Evolutionary conservation across 1,284 basidiomycete species (phyloP).

Genomic region (Cutaneotrichosporon daszewskae): DNA sequence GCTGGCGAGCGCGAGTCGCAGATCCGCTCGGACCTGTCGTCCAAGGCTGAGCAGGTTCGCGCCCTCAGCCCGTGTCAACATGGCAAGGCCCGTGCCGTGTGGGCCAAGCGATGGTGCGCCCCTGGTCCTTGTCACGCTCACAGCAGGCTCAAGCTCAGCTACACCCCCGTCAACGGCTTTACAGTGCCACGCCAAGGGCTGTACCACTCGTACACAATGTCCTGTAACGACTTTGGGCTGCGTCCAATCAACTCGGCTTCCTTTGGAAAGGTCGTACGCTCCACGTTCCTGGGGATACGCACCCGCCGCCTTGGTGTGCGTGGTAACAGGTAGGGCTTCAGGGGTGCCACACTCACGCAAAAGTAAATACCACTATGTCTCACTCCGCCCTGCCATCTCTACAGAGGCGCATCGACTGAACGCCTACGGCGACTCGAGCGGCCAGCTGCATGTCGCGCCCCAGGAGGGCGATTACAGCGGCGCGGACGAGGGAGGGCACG

Average conservation of each 20-base stretch:
- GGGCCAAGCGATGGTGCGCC: conserved; percentile 42
- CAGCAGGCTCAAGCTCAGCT: conserved; percentile 35
- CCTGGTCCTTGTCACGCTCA: neutral
- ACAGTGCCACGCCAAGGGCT: conserved; percentile 71
- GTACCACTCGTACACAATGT: conserved; percentile 82
- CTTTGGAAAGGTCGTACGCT: conserved; percentile 83
- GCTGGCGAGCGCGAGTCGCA: conserved; percentile 27
- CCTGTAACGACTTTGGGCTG: conserved; percentile 54
- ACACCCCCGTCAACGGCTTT: conserved; percentile 23
- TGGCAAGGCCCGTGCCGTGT: conserved; percentile 33
- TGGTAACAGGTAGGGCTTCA: conserved; percentile 58
- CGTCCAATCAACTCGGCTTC: conserved; percentile 85
- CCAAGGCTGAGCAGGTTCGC: conserved; percentile 16
- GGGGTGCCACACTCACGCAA: conserved; percentile 6
- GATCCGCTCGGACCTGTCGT: conserved; percentile 24
- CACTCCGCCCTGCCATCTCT: conserved; percentile 73
- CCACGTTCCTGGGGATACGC: conserved; percentile 89
- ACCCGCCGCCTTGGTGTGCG: conserved; percentile 82
- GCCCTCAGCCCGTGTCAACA: conserved; percentile 24
- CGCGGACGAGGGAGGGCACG: conserved; percentile 15
- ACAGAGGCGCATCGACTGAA: conserved; percentile 84
- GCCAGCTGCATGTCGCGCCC: conserved; percentile 20
- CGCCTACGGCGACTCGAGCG: conserved; percentile 60
- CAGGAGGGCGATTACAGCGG: conserved; percentile 15
- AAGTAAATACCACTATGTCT: conserved; percentile 45